A percentile compares a stretch with the other conserved stretches of the same genome.
These are phyloP conservation scores for Paramecium bursaria DNA, from an alignment of 73 alveolate genomes.

Conservation along the genomic window DNA sequence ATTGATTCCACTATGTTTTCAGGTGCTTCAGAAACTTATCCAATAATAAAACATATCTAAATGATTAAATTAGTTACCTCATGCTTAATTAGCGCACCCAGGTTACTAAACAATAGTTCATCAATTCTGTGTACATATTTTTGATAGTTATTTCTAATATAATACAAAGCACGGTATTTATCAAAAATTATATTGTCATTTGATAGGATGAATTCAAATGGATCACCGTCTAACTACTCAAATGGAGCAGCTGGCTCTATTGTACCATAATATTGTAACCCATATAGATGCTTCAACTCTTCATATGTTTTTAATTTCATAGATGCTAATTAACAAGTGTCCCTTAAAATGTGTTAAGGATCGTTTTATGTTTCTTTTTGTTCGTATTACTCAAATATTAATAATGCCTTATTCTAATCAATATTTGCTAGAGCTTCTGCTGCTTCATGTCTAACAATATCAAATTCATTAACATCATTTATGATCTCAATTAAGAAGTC, in stretches of 20 bases:
- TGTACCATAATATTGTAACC: background rate
- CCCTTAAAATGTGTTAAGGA: background rate
- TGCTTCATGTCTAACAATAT: conserved; percentile 43
- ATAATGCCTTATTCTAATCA: background rate
- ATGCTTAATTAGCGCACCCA: conserved; percentile 52
- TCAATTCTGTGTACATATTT: background rate
- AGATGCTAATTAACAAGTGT: conserved; percentile 9
- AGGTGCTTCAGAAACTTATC: conserved; percentile 6
- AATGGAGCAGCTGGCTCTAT: conserved; percentile 57
- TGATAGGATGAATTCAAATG: conserved; percentile 1
- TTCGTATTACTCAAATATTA: conserved; percentile 4
- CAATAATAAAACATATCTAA: conserved; percentile 49
- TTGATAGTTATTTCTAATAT: conserved; percentile 23
- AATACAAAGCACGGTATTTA: conserved; percentile 52
- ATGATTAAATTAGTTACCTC: conserved; percentile 15
- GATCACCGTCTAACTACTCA: background rate
- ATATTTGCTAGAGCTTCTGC: conserved; percentile 49
- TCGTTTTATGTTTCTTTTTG: conserved; percentile 10
- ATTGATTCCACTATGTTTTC: background rate
- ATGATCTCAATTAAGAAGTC: conserved; percentile 4
- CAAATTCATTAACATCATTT: background rate
- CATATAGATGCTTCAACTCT: conserved; percentile 1
- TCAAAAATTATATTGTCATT: background rate
- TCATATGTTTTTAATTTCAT: background rate
- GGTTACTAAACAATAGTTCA: background rate